Evolutionary conservation across 179 eudicot species (phyloP).

Genomic region (Actinidia arguta): DNA sequence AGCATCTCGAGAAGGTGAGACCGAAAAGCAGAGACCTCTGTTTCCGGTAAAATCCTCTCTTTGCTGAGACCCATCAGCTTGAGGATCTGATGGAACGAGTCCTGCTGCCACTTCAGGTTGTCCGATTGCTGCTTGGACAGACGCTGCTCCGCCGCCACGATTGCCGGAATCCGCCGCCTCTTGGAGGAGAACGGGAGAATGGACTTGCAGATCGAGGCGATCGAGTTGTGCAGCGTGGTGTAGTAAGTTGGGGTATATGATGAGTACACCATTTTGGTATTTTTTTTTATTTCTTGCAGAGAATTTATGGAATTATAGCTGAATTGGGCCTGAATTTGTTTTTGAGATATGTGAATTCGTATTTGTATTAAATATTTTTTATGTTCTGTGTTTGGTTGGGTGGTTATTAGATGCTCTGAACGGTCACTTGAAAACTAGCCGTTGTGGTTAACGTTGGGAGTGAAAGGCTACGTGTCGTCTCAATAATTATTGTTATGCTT

Average conservation of each 20-base stretch:
- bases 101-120: slow-evolving; percentile 94
- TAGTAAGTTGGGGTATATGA: slow-evolving; percentile 84
- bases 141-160: slow-evolving; percentile 73
- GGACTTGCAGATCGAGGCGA: slow-evolving; percentile 77
- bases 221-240: slow-evolving; percentile 80
- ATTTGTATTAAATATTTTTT: neutral
- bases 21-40: slow-evolving; percentile 64
- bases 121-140: slow-evolving; percentile 80
- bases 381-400: slow-evolving; percentile 4
- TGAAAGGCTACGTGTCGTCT: slow-evolving; percentile 21
- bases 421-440: slow-evolving; percentile 43
- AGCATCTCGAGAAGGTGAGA: slow-evolving; percentile 72
- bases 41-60: slow-evolving; percentile 70
- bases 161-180: slow-evolving; percentile 57
- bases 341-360: neutral
- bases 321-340: neutral
- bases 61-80: slow-evolving; percentile 81
- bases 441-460: slow-evolving; percentile 31
- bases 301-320: neutral
- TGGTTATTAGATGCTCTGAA: neutral
- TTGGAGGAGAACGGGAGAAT: slow-evolving; percentile 85
- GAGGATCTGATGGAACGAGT: slow-evolving; percentile 80
- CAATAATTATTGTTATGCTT: too few species aligned
- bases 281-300: too few species aligned
- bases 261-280: slow-evolving; percentile 66